A percentile compares a stretch with the other conserved stretches of the same genome.
phyloP scores from a whole-genome alignment of 495 filamentous ascomycete species.

The Parachaetomium inaequale region DNA sequence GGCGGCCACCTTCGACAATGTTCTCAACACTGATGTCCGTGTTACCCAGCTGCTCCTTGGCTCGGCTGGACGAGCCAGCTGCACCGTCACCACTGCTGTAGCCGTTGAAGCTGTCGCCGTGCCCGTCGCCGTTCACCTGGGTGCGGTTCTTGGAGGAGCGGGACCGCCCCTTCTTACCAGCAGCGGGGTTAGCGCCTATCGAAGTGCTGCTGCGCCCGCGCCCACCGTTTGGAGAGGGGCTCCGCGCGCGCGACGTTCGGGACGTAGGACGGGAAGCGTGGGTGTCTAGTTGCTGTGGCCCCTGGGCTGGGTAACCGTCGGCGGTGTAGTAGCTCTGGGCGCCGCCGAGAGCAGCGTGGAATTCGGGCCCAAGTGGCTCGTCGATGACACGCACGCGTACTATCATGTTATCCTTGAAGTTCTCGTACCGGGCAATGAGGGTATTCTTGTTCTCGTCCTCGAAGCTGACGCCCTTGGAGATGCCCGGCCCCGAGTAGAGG shows the following conservation, averaged over 20 bases:
- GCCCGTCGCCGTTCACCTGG: slow-evolving; percentile 62
- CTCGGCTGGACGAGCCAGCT: slow-evolving; percentile 65
- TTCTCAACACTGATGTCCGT: slow-evolving; percentile 97
- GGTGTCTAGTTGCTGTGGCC: slow-evolving; percentile 49
- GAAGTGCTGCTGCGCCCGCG: slow-evolving; percentile 77
- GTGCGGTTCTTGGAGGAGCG: slow-evolving; percentile 66
- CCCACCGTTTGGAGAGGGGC: slow-evolving; percentile 71
- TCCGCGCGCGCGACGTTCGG: slow-evolving; percentile 67
- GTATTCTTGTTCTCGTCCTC: slow-evolving; percentile 82
- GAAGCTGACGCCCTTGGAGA: slow-evolving; percentile 77
- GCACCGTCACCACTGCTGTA: slow-evolving; percentile 81
- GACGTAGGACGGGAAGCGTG: slow-evolving; percentile 64
- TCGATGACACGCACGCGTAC: slow-evolving; percentile 88
- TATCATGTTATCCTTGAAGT: slow-evolving; percentile 81
- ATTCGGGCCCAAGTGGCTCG: slow-evolving; percentile 46
- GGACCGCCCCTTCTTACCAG: slow-evolving; percentile 60
- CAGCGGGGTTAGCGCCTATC: slow-evolving; percentile 48
- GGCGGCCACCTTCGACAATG: slow-evolving; percentile 91
- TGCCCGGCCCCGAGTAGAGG: slow-evolving; percentile 64
- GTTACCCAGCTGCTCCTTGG: slow-evolving; percentile 80
- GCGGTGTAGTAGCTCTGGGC: slow-evolving; percentile 26
- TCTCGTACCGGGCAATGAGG: slow-evolving; percentile 92
- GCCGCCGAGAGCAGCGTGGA: slow-evolving; percentile 36
- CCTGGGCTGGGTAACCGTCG: slow-evolving; percentile 44
- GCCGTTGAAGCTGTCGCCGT: slow-evolving; percentile 61